A percentile compares a stretch with the other conserved stretches of the same genome.
These are phyloP conservation scores for Grammothele lineata DNA, from an alignment of 768 basidiomycete genomes.

Conservation along the genomic window DNA sequence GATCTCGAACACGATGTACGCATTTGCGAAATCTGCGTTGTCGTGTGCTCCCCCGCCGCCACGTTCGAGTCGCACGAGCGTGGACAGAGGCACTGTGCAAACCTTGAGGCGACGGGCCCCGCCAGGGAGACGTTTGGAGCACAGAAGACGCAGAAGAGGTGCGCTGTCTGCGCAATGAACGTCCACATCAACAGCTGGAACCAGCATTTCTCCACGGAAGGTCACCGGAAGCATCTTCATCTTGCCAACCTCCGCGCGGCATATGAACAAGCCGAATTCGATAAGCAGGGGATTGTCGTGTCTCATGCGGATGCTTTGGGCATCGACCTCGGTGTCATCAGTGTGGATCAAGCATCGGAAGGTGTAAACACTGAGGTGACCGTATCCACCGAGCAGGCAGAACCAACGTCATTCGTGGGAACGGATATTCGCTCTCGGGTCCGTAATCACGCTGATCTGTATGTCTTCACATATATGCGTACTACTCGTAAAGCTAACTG, in stretches of 20 bases:
- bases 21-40: conserved; percentile 21
- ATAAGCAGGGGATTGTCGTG: conserved; percentile 48
- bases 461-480: too few species aligned
- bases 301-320: conserved; percentile 26
- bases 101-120: background rate
- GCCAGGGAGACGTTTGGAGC: conserved; percentile 15
- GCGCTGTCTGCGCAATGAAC: conserved; percentile 26
- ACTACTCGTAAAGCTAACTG: too few species aligned
- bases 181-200: conserved; percentile 32
- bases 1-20: conserved; percentile 15
- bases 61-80: conserved; percentile 8
- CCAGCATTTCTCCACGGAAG: conserved; percentile 25
- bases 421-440: conserved; percentile 1
- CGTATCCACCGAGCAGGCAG: conserved; percentile 11
- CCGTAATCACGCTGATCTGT: conserved; percentile 4
- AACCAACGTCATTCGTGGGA: conserved; percentile 11
- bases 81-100: conserved; percentile 6
- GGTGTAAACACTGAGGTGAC: conserved; percentile 11
- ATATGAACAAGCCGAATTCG: conserved; percentile 48
- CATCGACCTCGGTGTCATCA: conserved; percentile 50
- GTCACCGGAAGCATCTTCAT: conserved; percentile 35
- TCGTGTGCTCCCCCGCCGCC: conserved; percentile 4
- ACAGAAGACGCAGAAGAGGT: conserved; percentile 20
- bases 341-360: conserved; percentile 27
- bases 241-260: conserved; percentile 39